These are phyloP conservation scores for Dactylellina drechsleri DNA, from an alignment of 2,329 filamentous ascomycete genomes.

Conservation along the genomic window DNA sequence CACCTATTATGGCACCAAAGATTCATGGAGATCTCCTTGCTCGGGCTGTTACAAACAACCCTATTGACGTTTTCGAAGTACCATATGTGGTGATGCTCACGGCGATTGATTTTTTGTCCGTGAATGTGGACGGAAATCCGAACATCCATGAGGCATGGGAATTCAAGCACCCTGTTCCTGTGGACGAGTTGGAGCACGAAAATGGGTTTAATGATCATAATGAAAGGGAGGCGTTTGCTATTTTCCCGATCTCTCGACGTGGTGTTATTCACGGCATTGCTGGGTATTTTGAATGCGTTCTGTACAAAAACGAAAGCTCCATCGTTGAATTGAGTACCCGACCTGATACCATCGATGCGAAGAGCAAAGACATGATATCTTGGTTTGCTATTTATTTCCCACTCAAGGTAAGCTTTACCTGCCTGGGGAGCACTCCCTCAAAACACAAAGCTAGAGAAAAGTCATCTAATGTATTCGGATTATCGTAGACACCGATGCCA, in stretches of 20 bases:
- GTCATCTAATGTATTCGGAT: conserved; percentile 17
- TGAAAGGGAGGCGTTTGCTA: conserved; percentile 78
- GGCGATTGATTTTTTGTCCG: conserved; percentile 85
- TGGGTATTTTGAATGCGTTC: conserved; percentile 95
- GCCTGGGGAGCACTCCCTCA: background rate
- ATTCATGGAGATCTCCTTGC: conserved; percentile 81
- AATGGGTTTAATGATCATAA: conserved; percentile 93
- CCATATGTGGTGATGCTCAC: conserved; percentile 95
- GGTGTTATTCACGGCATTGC: conserved; percentile 90
- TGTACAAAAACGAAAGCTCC: conserved; percentile 72
- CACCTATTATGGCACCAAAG: conserved; percentile 88
- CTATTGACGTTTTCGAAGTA: conserved; percentile 79
- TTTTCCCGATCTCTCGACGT: conserved; percentile 79
- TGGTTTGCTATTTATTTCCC: conserved; percentile 99
- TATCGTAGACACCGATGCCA: conserved; percentile 78
- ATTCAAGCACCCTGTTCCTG: conserved; percentile 78
- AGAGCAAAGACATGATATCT: conserved; percentile 97
- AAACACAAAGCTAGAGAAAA: no score
- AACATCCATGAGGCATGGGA: conserved; percentile 82
- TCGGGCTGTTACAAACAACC: conserved; percentile 63
- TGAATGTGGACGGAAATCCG: conserved; percentile 67
- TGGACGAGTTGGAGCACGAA: conserved; percentile 69
- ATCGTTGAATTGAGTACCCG: conserved; percentile 90
- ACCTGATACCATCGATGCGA: conserved; percentile 87
- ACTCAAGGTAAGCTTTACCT: conserved; percentile 74